phyloP scores from a whole-genome alignment of 1,139 yeast genomes.

The Saccharomyces uvarum region DNA sequence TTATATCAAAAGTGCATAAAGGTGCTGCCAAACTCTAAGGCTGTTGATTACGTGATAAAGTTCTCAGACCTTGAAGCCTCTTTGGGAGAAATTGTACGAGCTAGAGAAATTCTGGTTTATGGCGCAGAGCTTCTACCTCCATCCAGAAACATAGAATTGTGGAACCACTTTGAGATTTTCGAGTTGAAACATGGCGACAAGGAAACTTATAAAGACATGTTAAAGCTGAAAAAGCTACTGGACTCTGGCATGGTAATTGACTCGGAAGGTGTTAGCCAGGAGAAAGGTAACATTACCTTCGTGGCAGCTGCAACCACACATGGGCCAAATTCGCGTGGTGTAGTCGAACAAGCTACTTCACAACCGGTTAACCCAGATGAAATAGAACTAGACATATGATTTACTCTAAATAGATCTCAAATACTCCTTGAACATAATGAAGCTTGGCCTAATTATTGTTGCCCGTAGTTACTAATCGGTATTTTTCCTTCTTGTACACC shows the following conservation, averaged over 20 bases:
- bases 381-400: slow-evolving; percentile 49
- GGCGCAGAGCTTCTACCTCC: slow-evolving; percentile 45
- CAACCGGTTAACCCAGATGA: slow-evolving; percentile 47
- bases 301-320: slow-evolving; percentile 28
- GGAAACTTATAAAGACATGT: slow-evolving; percentile 65
- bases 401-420: neutral
- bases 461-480: neutral
- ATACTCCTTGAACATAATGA: neutral
- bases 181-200: slow-evolving; percentile 69
- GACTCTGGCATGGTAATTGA: slow-evolving; percentile 36
- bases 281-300: slow-evolving; percentile 43
- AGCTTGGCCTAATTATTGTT: neutral
- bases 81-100: slow-evolving; percentile 37
- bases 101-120: slow-evolving; percentile 49
- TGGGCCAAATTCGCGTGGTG: neutral
- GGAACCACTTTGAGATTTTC: slow-evolving; percentile 67
- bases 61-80: slow-evolving; percentile 29
- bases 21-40: slow-evolving; percentile 21
- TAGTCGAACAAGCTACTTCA: neutral
- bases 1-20: slow-evolving; percentile 25
- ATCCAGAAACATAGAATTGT: slow-evolving; percentile 33
- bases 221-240: slow-evolving; percentile 53
- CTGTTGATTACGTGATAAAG: slow-evolving; percentile 16
- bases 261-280: slow-evolving; percentile 29
- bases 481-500: neutral